Base-by-base conservation (phyloP, 345 rosid genomes). In the Salix brachista region DNA sequence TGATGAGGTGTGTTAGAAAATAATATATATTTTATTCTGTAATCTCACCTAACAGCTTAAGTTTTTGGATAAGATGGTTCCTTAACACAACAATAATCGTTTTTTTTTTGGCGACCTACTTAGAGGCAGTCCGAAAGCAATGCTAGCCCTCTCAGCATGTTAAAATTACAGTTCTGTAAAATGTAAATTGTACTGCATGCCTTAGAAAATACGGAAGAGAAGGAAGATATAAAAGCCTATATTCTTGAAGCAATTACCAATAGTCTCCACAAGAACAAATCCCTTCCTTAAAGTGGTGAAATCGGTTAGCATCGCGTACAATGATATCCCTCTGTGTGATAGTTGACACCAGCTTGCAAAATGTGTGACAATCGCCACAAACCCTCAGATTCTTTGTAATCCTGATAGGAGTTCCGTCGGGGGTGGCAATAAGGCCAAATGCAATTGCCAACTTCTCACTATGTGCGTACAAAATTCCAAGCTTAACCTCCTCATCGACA, bases 381-480 rank as follows among this genome's bases (percentile, higher is more conserved):
- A 92, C 79, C 80, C 91, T 85, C 5, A 89, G 86, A 77, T 89
- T 90, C 79, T 90, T 89, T 58, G 87, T 85, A 64, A 90, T 84
- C 84, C 93, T 84, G 34, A 90, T 79, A 18, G 86, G 73, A 77
- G 81, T 77, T 71, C 84, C 89, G 58, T 87, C 86, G 0, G 90
- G 85, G 2, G 87, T 87, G 73, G 86, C 84, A 56, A 87, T 80
- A 65, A 92, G 81, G 58, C 90, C 91, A 67, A 87, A 90, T 11
- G 88, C 85, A 46, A 90, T 79, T 30, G 94, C 92, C 80, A 88
- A 80, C 83, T 92, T 92, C 86, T 90, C 97, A 62, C 90, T 87
- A 60, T 89, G 91, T n/a, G 80, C 70, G 18, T 71, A 79, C 70
- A 89, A 76, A 72, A 80, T 85, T 54, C 88, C 88, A 17, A 81